Evolutionary conservation across 169 alveolate species (phyloP).

Genomic region (Plasmodium knowlesi): DNA sequence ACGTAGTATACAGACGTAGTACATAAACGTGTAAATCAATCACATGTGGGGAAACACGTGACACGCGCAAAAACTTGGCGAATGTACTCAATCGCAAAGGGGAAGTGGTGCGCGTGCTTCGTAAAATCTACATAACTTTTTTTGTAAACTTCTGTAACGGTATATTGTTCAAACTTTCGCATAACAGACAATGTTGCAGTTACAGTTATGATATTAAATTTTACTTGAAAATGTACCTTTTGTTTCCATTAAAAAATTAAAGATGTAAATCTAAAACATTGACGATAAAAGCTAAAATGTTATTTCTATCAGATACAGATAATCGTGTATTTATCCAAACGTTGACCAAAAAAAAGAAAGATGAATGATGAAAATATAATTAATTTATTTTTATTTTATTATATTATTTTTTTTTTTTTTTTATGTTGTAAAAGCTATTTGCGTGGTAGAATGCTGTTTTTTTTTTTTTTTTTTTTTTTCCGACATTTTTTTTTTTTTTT

Average conservation of each 20-base stretch:
- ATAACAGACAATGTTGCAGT: slow-evolving; percentile 1
- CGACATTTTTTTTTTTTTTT: slow-evolving; percentile 52
- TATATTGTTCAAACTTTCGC: neutral
- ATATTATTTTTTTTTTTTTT: slow-evolving; percentile 8
- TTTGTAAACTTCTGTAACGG: slow-evolving; percentile 1
- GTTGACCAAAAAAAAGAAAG: slow-evolving; percentile 23
- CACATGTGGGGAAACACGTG: neutral
- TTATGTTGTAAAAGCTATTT: slow-evolving; percentile 1
- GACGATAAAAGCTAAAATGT: slow-evolving; percentile 18
- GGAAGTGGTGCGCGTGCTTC: neutral
- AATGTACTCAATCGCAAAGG: neutral
- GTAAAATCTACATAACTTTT: neutral
- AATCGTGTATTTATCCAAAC: slow-evolving; percentile 14
- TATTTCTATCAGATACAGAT: slow-evolving; percentile 19
- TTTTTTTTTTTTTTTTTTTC: slow-evolving; percentile 13
- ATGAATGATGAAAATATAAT: neutral
- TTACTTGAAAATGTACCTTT: slow-evolving; percentile 13
- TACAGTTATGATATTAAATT: neutral
- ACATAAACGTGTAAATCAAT: neutral
- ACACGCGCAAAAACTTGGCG: neutral
- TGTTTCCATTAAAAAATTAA: slow-evolving; percentile 17
- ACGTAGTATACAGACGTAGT: neutral
- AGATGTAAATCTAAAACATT: slow-evolving; percentile 40
- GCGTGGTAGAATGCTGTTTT: slow-evolving; percentile 49
- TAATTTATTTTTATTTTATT: neutral